Evolutionary conservation across 805 yeast genomes (phyloP).

Genomic region (Candida railenensis): DNA sequence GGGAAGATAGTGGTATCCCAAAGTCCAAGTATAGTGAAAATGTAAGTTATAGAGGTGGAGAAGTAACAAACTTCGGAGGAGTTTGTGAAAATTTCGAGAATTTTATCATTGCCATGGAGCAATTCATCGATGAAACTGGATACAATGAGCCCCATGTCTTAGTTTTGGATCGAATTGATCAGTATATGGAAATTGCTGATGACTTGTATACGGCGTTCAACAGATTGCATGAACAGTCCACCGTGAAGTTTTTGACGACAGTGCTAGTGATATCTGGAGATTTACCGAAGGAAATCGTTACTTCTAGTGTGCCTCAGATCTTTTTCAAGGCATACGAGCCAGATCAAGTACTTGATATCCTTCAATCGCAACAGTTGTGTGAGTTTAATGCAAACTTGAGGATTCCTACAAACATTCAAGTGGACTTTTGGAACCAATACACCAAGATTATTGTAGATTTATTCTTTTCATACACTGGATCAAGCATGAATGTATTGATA

Average conservation of each 20-base stretch:
- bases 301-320: constrained; percentile 41
- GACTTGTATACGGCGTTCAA: constrained; percentile 40
- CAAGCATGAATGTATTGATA: constrained; percentile 35
- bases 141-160: constrained; percentile 39
- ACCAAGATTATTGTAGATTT: constrained; percentile 46
- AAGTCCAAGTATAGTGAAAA: constrained; percentile 14
- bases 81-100: constrained; percentile 42
- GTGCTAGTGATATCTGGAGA: constrained; percentile 41
- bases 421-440: constrained; percentile 42
- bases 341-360: constrained; percentile 35
- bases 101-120: constrained; percentile 42
- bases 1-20: constrained; percentile 33
- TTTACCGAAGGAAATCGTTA: constrained; percentile 35
- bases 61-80: constrained; percentile 22
- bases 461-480: constrained; percentile 44
- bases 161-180: constrained; percentile 49
- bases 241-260: constrained; percentile 30
- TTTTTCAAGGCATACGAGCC: constrained; percentile 37
- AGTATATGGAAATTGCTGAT: constrained; percentile 41
- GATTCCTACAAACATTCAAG: constrained; percentile 13
- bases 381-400: constrained; percentile 12
- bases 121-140: constrained; percentile 27
- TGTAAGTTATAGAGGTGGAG: constrained; percentile 25
- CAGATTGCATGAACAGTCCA: constrained; percentile 42
- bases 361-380: constrained; percentile 29